Percentiles rank a stretch among this genome's conserved stretches.
phyloP scores from a whole-genome alignment of 805 yeast species.

The Ogataea methanolica region DNA sequence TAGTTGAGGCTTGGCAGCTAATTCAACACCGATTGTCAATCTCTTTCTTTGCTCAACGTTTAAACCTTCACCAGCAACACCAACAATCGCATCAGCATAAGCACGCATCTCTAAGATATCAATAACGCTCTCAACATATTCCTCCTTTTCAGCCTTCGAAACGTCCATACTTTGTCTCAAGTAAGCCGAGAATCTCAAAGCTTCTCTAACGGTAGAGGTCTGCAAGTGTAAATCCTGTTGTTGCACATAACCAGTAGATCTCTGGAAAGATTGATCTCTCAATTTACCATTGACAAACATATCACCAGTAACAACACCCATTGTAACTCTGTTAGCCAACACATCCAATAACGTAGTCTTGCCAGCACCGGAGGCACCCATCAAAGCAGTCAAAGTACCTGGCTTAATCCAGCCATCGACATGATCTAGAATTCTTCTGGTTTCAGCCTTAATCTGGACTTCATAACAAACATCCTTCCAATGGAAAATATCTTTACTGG shows the following conservation, averaged over 20 bases:
- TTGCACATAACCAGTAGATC: slow-evolving; percentile 52
- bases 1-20: too few species aligned
- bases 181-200: slow-evolving; percentile 44
- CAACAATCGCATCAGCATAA: slow-evolving; percentile 49
- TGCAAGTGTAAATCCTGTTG: slow-evolving; percentile 50
- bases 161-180: slow-evolving; percentile 36
- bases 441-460: slow-evolving; percentile 56
- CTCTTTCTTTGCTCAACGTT: slow-evolving; percentile 49
- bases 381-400: slow-evolving; percentile 71
- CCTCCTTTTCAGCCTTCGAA: slow-evolving; percentile 39
- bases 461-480: slow-evolving; percentile 76
- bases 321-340: slow-evolving; percentile 44
- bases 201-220: slow-evolving; percentile 46
- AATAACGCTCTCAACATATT: slow-evolving; percentile 45
- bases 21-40: slow-evolving; percentile 12
- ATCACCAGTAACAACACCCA: slow-evolving; percentile 51
- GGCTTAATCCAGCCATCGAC: slow-evolving; percentile 85
- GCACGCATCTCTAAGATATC: slow-evolving; percentile 42
- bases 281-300: slow-evolving; percentile 48
- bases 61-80: slow-evolving; percentile 42
- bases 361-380: slow-evolving; percentile 67
- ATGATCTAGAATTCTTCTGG: slow-evolving; percentile 54
- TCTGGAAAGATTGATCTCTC: slow-evolving; percentile 42
- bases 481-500: slow-evolving; percentile 55
- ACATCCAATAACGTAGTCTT: slow-evolving; percentile 53